Evolutionary conservation across 176 grass and related monocot genomes (phyloP), one percentile per base, ranked within the genome.

Genomic region (Tillandsia fasciculata): DNA sequence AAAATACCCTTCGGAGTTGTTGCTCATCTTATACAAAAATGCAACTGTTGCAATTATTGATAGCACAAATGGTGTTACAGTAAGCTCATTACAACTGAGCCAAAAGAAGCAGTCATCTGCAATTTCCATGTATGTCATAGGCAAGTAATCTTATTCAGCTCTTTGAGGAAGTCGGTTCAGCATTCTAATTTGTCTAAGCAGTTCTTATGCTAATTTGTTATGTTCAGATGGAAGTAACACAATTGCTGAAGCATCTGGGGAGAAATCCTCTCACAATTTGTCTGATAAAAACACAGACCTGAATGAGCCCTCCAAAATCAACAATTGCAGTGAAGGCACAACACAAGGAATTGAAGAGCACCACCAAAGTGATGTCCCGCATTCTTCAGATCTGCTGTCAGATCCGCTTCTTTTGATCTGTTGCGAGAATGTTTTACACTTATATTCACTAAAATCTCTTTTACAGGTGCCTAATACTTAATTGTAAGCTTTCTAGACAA

Each of bases 121-220:
- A 54, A 70, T 89, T 89, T 85, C 86, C 51, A 78, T 91, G 78
- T 87, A 92, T 96, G 83, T 88, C 74, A 81, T 91, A 89, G 92
- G 92, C 78, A 96, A 89, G 88, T 96, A 74, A 65, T 85, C 72
- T 51, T 64, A 72, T 61, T 70, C 61, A 59, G 47, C 64, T 69
- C 42, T 59, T 77, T 79, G 52, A 79, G 54, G 28, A 64, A 49
- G 47, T 6, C 2, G 52, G 52, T 79, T 63, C 52, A 64, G 27
- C 10, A 64, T 79, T 23, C 75, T 20, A 56, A 20, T 47, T 70
- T 83, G 70, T 81, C 68, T 51, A 69, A 66, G 1, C 11, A 24
- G 80, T 75, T 74, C 51, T 80, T 63, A 28, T 5, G 2, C 12
- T 28, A 27, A 42, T 56, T 57, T 86, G 82, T 65, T 73, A 26